A percentile compares a stretch with the other conserved stretches of the same genome.
Evolutionary conservation across 2,329 filamentous ascomycete species (phyloP).

Genomic region (Penicillium sp.): DNA sequence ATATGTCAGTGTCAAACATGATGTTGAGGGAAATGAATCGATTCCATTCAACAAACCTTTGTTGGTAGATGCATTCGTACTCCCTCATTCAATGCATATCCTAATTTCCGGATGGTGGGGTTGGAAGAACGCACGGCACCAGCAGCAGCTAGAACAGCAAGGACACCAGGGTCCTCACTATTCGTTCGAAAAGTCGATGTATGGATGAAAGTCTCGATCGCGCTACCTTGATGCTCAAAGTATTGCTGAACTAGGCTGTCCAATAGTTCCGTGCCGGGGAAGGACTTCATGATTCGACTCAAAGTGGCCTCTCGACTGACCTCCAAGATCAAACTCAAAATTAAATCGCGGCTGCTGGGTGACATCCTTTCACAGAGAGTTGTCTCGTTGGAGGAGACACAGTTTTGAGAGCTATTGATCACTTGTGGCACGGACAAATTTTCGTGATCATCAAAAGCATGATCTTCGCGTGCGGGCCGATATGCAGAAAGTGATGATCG

Average conservation of each 20-base stretch:
- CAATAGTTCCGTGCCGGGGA: conserved; percentile 44
- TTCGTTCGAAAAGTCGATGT: conserved; percentile 41
- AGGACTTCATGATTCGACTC: conserved; percentile 53
- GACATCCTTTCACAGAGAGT: conserved; percentile 27
- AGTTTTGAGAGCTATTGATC: conserved; percentile 25
- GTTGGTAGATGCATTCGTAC: conserved; percentile 54
- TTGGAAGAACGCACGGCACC: conserved; percentile 43
- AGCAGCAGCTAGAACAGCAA: conserved; percentile 40
- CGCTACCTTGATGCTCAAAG: conserved; percentile 28
- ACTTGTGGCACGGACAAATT: conserved; percentile 29
- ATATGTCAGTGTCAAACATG: conserved; percentile 46
- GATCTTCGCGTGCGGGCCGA: conserved; percentile 28
- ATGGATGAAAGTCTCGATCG: conserved; percentile 48
- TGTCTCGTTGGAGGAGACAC: conserved; percentile 16
- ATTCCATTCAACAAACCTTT: conserved; percentile 57
- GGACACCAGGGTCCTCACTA: conserved; percentile 37
- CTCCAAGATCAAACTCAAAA: conserved; percentile 65
- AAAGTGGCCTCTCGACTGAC: conserved; percentile 56
- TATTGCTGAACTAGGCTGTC: conserved; percentile 45
- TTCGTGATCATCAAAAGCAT: conserved; percentile 29
- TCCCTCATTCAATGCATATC: conserved; percentile 46
- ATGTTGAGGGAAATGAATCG: conserved; percentile 51
- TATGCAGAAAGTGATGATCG: conserved; percentile 32
- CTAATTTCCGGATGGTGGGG: conserved; percentile 42
- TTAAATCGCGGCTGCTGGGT: conserved; percentile 56